phyloP scores from a whole-genome alignment of 1,284 basidiomycete species.

The Pseudozyma pruni region DNA sequence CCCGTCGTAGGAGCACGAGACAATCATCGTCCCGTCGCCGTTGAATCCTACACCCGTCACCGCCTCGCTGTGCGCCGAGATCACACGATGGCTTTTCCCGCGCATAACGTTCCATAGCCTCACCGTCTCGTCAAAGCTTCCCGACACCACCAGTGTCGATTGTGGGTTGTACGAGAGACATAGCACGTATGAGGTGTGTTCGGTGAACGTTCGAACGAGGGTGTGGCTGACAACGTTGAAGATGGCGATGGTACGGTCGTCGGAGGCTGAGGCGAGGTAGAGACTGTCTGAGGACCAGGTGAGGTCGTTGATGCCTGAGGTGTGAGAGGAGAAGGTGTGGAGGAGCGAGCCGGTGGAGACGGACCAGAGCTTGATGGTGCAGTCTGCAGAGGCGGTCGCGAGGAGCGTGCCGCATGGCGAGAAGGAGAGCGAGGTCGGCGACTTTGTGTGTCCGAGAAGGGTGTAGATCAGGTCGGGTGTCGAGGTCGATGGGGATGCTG shows the following conservation, averaged over 20 bases:
- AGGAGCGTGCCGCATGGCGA: conserved; percentile 70
- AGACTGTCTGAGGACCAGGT: conserved; percentile 55
- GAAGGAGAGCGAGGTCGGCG: conserved; percentile 70
- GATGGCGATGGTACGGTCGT: conserved; percentile 54
- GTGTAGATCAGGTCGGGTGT: conserved; percentile 62
- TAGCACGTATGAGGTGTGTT: conserved; percentile 93
- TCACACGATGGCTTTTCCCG: conserved; percentile 65
- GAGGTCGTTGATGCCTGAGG: conserved; percentile 57
- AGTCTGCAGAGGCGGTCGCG: conserved; percentile 67
- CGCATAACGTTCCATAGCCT: conserved; percentile 92
- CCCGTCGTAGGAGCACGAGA: conserved; percentile 94
- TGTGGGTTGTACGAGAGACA: conserved; percentile 89
- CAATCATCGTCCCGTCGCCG: conserved; percentile 90
- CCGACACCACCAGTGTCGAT: conserved; percentile 88
- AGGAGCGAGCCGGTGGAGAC: conserved; percentile 41
- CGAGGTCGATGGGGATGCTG: neutral
- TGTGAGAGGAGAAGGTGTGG: conserved; percentile 40
- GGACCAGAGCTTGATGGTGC: conserved; percentile 63
- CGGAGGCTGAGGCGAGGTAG: conserved; percentile 60
- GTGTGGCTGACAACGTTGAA: conserved; percentile 39
- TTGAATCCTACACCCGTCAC: conserved; percentile 93
- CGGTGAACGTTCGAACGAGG: conserved; percentile 70
- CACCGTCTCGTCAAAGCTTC: conserved; percentile 93
- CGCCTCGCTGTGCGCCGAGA: conserved; percentile 93
- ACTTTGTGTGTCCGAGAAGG: conserved; percentile 69